Percentiles rank a stretch among this genome's conserved stretches.
phyloP scores from a whole-genome alignment of 768 basidiomycete genomes.

The Agaricus subrufescens region DNA sequence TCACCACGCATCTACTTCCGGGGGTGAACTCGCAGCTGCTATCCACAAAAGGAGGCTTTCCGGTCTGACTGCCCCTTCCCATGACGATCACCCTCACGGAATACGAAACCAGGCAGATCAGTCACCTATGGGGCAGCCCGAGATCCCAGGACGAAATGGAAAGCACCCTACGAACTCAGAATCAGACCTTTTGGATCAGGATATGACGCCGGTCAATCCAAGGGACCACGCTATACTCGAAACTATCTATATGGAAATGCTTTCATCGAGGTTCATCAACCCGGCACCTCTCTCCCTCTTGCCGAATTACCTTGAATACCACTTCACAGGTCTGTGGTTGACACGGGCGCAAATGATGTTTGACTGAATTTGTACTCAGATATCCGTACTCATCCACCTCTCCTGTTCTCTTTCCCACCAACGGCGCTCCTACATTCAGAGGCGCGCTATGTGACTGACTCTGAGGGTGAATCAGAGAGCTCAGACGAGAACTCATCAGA shows the following conservation, averaged over 20 bases:
- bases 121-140: not conserved
- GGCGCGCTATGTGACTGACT: conserved; percentile 7
- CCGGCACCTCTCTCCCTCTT: conserved; percentile 58
- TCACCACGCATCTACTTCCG: conserved; percentile 1
- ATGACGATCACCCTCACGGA: not conserved
- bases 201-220: conserved; percentile 48
- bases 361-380: conserved; percentile 30
- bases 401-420: conserved; percentile 55
- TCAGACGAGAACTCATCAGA: conserved; percentile 22
- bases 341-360: not conserved
- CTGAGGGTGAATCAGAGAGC: conserved; percentile 14
- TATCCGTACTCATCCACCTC: conserved; percentile 61
- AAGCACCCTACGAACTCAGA: conserved; percentile 12
- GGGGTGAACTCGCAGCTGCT: conserved; percentile 2
- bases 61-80: not conserved
- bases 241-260: conserved; percentile 63
- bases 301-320: conserved; percentile 47
- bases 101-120: not conserved
- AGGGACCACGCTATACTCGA: conserved; percentile 64
- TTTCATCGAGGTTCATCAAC: conserved; percentile 66
- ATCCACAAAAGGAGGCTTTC: conserved; percentile 12
- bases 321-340: conserved; percentile 52
- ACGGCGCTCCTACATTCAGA: conserved; percentile 14
- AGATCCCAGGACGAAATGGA: not conserved
- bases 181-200: conserved; percentile 30